Base-by-base conservation (phyloP, 495 filamentous ascomycete species). In the Extremus antarcticus region DNA sequence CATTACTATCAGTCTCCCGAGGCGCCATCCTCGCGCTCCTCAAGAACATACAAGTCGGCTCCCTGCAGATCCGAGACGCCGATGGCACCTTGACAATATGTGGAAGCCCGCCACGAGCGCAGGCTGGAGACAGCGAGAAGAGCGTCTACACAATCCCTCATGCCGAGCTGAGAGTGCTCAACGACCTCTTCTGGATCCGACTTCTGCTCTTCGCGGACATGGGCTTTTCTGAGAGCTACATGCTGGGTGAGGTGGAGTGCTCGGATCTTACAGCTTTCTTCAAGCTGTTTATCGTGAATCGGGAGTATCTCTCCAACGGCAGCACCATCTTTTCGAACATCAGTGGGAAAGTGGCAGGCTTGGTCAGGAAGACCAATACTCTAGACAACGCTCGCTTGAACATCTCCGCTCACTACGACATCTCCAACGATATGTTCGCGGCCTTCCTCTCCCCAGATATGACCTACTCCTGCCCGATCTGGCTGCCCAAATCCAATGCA, bases 391-490 rank as follows among this genome's bases (percentile, higher is more conserved):
- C 85, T 1, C 77, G 78, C 15, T 66, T 84, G 49, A 85, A 87
- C 58, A 76, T 83, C 45, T 71, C 74, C 1, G 78, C 81, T n/a
- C 85, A 88, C 55, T 87, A 87, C 59, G 84, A 88, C 64, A 84
- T 86, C 53, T 81, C 79, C 59, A 87, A 88, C 65, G 76, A 78
- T 22, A 81, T 87, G 74, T 87, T 88, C 57, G 74, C 81, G 8
- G 79, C 83, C 1, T 87, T 87, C 52, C 71, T 88, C 22, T 86
- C 83, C 0, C 67, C 74, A 2, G 85, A 87, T 57, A 85, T 88
- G 82, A 87, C 84, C 11, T 88, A 87, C 61, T 85, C 81, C 1
- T 86, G 84, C 58, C 80, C 83, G 0, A 83, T 87, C 48, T 87
- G 83, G 82, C 70, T 70, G 23, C 66, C 68, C 2, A 55, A 60